Evolutionary conservation across 2,329 filamentous ascomycete species (phyloP).

Genomic region (Cryphonectria japonica): DNA sequence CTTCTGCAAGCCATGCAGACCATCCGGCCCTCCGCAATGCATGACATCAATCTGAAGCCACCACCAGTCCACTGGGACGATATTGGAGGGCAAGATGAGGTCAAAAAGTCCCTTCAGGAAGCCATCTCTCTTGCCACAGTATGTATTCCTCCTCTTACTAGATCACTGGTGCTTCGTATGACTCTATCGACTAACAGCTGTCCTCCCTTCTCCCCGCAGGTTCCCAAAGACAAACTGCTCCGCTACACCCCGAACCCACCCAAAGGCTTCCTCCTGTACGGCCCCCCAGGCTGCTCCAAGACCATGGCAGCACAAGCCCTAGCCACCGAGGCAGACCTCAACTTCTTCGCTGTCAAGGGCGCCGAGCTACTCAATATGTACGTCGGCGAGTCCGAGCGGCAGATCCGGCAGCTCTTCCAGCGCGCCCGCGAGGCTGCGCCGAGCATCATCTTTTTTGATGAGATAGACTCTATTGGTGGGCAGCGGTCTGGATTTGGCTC

Average conservation of each 20-base stretch:
- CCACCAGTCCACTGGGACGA: conserved; percentile 85
- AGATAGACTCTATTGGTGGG: conserved; percentile 84
- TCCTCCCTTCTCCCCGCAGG: neutral
- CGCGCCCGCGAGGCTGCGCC: conserved; percentile 85
- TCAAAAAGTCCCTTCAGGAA: conserved; percentile 65
- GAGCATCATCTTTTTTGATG: conserved; percentile 95
- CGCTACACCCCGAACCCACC: conserved; percentile 59
- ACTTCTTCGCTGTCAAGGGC: conserved; percentile 93
- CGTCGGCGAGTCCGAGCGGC: conserved; percentile 90
- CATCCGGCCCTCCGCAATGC: conserved; percentile 83
- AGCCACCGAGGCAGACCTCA: conserved; percentile 86
- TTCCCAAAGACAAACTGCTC: conserved; percentile 38
- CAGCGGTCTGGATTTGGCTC: conserved; percentile 51
- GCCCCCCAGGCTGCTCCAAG: conserved; percentile 92
- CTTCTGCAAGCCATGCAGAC: conserved; percentile 67
- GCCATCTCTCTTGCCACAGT: conserved; percentile 49
- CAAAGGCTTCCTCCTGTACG: conserved; percentile 87
- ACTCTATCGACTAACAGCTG: conserved; percentile 4
- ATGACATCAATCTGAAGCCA: conserved; percentile 85
- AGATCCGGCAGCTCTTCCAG: conserved; percentile 81
- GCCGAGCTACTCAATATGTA: conserved; percentile 96
- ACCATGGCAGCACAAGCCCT: conserved; percentile 90
- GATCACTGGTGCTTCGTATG: neutral
- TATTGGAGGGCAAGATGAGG: conserved; percentile 80
- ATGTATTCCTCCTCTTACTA: neutral